These are phyloP conservation scores for Albugo candida DNA, from an alignment of 352 stramenopile genomes.

Conservation along the genomic window DNA sequence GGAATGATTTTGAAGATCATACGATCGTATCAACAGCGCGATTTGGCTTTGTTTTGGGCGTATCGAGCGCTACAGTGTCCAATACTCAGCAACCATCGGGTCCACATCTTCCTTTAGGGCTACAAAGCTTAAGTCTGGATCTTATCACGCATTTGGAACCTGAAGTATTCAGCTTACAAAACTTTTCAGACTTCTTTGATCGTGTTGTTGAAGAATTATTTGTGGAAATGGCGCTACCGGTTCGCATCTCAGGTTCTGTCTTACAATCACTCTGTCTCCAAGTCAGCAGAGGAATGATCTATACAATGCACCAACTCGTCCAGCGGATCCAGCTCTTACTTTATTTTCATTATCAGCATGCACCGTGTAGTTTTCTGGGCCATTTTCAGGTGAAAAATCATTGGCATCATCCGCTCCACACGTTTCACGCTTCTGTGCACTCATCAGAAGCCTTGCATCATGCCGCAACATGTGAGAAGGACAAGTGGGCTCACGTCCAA, in stretches of 20 bases:
- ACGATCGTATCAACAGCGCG: constrained; percentile 26
- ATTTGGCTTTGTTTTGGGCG: constrained; percentile 36
- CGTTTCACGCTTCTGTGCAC: too few species aligned
- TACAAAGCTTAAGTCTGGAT: constrained; percentile 17
- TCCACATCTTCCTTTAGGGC: not conserved
- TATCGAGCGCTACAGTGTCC: constrained; percentile 38
- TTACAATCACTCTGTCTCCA: constrained; percentile 23
- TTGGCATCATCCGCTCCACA: not conserved
- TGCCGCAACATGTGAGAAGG: constrained; percentile 6
- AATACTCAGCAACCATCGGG: not conserved
- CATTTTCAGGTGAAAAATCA: constrained; percentile 11
- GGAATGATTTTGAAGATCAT: not conserved
- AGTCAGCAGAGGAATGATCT: constrained; percentile 20
- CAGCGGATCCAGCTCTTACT: constrained; percentile 37
- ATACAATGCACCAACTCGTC: constrained; percentile 42
- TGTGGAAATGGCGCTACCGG: constrained; percentile 33
- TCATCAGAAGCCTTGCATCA: constrained; percentile 10
- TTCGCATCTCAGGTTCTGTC: constrained; percentile 26
- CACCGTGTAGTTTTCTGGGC: constrained; percentile 40
- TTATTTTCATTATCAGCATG: constrained; percentile 33
- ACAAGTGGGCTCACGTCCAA: constrained; percentile 2
- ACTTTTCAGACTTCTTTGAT: constrained; percentile 56
- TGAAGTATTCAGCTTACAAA: constrained; percentile 57
- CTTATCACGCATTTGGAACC: constrained; percentile 34
- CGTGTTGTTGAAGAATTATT: constrained; percentile 54